A percentile compares a stretch with the other conserved stretches of the same genome.
These are phyloP conservation scores for Epichloe festucae DNA, from an alignment of 2,329 filamentous ascomycete species.

Conservation along the genomic window DNA sequence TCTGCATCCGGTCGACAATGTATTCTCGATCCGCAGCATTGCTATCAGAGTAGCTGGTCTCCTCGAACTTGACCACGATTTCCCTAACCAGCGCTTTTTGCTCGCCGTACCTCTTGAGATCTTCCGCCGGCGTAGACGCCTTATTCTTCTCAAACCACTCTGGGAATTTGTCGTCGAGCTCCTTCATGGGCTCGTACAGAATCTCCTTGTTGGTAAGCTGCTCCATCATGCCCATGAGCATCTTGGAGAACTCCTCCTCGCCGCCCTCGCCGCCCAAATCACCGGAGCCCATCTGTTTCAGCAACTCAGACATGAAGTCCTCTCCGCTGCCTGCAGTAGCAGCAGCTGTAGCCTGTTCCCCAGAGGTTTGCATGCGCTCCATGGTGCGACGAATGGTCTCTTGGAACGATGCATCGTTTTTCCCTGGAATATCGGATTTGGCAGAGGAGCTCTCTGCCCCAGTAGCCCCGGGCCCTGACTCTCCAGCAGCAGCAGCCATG, in stretches of 20 bases:
- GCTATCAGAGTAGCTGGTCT: constrained; percentile 65
- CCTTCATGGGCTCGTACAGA: constrained; percentile 96
- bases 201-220: constrained; percentile 98
- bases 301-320: constrained; percentile 81
- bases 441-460: constrained; percentile 11
- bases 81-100: constrained; percentile 71
- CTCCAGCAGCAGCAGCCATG: constrained; percentile 37
- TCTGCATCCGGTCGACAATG: constrained; percentile 96
- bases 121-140: constrained; percentile 50
- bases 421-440: constrained; percentile 21
- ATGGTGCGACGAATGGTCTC: constrained; percentile 89
- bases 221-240: constrained; percentile 98
- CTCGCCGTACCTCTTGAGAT: constrained; percentile 66
- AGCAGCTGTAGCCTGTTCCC: constrained; percentile 71
- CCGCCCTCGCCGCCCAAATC: constrained; percentile 40
- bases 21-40: constrained; percentile 75
- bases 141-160: constrained; percentile 74
- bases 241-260: constrained; percentile 85
- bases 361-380: constrained; percentile 88
- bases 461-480: background rate
- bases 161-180: constrained; percentile 85
- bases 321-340: constrained; percentile 54
- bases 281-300: constrained; percentile 65
- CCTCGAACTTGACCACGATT: constrained; percentile 83
- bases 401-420: constrained; percentile 56